phyloP scores from a whole-genome alignment of 78 protist species.

The Dictyostelium brefeldianum region DNA sequence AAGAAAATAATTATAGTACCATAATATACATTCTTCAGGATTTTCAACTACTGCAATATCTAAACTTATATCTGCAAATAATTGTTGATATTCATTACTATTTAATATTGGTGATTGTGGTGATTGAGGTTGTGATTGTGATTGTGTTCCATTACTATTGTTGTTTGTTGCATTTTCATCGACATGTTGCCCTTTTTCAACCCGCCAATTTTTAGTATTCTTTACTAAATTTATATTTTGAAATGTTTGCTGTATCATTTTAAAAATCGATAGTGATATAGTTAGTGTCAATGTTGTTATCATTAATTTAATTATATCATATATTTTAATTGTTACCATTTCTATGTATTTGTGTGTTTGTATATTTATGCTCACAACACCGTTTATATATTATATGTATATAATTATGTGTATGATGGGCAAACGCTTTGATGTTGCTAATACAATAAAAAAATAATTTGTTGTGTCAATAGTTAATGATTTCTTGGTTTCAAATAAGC shows the following conservation, averaged over 20 bases:
- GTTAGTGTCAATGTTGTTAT: too few species aligned
- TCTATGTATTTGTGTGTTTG: too few species aligned
- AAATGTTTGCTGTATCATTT: not conserved
- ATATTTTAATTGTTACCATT: too few species aligned
- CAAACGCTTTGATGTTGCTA: too few species aligned
- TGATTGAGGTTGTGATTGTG: not conserved
- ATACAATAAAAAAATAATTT: too few species aligned
- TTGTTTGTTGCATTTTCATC: slow-evolving; percentile 8
- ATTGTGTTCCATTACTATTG: not conserved
- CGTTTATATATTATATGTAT: too few species aligned
- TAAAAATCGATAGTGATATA: too few species aligned
- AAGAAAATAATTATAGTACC: slow-evolving; percentile 72
- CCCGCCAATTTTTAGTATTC: slow-evolving; percentile 20
- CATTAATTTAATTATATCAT: too few species aligned
- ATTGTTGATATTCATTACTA: not conserved
- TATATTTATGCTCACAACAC: too few species aligned
- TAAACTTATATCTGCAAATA: not conserved
- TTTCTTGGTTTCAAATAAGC: too few species aligned
- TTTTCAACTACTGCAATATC: slow-evolving; percentile 52
- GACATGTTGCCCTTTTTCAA: slow-evolving; percentile 21
- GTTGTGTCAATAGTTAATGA: too few species aligned
- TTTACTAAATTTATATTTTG: slow-evolving; percentile 14
- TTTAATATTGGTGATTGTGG: not conserved
- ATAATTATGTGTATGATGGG: too few species aligned
- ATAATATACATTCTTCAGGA: slow-evolving; percentile 70